Conservation (phyloP, 2,329 filamentous ascomycete genomes). For the Kalmusia sp. region DNA sequence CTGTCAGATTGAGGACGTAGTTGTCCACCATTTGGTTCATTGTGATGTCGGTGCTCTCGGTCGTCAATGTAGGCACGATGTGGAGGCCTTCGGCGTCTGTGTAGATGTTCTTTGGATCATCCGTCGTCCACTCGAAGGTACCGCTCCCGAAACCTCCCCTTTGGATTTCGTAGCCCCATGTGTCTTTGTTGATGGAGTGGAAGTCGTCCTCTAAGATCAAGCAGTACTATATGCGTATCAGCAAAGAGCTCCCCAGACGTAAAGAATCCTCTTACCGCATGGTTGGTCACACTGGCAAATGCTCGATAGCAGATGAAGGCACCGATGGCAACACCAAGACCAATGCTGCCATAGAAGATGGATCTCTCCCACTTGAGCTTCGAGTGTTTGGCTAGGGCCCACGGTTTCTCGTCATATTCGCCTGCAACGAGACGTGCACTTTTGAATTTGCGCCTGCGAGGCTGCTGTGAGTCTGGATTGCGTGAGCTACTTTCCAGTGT, state of each 20-base stretch:
- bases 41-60: constrained; percentile 68
- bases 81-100: constrained; percentile 71
- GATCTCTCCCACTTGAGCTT: constrained; percentile 26
- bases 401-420: constrained; percentile 32
- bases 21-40: constrained; percentile 67
- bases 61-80: constrained; percentile 77
- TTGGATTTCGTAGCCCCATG: constrained; percentile 77
- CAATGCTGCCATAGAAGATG: constrained; percentile 30
- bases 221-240: constrained; percentile 23
- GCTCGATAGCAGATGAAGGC: constrained; percentile 30
- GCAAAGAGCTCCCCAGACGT: neutral
- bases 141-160: constrained; percentile 76
- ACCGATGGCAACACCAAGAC: constrained; percentile 24
- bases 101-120: constrained; percentile 73
- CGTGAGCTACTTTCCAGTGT: neutral
- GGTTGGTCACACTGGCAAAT: constrained; percentile 28
- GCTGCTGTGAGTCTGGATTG: constrained; percentile 11
- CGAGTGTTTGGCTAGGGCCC: constrained; percentile 26
- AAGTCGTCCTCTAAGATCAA: constrained; percentile 63
- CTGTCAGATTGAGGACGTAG: constrained; percentile 28
- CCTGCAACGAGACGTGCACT: constrained; percentile 24
- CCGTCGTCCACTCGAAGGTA: constrained; percentile 74
- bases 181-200: constrained; percentile 61
- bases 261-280: constrained; percentile 8
- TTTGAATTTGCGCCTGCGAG: constrained; percentile 27